phyloP scores from a whole-genome alignment of 768 basidiomycete species.

The Terana coerulea region DNA sequence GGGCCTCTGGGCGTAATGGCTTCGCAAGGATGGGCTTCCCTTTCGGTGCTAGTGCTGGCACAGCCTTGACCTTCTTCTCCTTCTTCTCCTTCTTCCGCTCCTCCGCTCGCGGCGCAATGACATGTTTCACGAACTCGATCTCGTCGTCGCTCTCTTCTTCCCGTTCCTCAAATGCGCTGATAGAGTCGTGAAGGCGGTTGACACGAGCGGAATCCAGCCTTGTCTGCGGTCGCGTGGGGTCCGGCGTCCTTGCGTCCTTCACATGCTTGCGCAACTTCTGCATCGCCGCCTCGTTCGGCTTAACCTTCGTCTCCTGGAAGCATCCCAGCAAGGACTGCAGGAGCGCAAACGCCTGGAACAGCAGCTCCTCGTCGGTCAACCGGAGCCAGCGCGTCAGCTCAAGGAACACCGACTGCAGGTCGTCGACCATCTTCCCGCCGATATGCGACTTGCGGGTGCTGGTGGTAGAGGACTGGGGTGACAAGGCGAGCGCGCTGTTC shows the following conservation, averaged over 20 bases:
- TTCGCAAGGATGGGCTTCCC: constrained; percentile 1
- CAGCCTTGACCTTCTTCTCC: neutral
- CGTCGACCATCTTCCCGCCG: constrained; percentile 72
- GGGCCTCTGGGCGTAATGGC: neutral
- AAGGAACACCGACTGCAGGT: constrained; percentile 73
- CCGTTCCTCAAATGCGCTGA: constrained; percentile 61
- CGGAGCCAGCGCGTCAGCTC: constrained; percentile 87
- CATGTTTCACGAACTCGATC: constrained; percentile 48
- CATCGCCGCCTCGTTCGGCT: constrained; percentile 53
- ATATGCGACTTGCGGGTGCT: constrained; percentile 47
- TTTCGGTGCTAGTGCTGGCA: neutral
- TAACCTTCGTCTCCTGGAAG: constrained; percentile 60
- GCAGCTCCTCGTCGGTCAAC: constrained; percentile 86
- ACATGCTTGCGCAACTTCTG: constrained; percentile 65
- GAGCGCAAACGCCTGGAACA: constrained; percentile 85
- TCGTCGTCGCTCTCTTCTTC: constrained; percentile 55
- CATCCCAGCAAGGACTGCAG: constrained; percentile 75
- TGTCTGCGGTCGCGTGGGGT: constrained; percentile 42
- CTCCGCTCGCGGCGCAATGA: constrained; percentile 10
- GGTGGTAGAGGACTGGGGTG: constrained; percentile 22
- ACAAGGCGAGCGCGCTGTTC: constrained; percentile 45
- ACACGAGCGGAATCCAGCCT: constrained; percentile 58
- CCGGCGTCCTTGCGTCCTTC: constrained; percentile 52
- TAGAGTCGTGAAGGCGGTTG: constrained; percentile 58
- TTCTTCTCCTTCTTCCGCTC: constrained; percentile 9